phyloP scores from a whole-genome alignment of 495 filamentous ascomycete species.

The Hypoxylon perforatum region DNA sequence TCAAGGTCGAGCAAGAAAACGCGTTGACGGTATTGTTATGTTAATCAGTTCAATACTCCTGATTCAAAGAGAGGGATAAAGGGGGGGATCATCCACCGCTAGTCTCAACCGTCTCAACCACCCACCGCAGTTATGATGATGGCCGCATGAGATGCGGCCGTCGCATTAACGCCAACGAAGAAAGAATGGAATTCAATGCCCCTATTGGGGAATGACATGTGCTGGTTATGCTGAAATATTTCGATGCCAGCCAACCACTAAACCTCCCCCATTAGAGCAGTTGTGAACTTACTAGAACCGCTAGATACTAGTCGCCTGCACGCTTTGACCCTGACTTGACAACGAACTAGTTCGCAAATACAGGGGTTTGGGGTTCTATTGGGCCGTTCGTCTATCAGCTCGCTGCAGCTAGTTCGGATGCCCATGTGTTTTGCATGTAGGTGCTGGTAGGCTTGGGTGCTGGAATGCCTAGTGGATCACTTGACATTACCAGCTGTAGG shows the following conservation, averaged over 20 bases:
- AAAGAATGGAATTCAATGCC: constrained; percentile 23
- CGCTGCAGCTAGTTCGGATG: constrained; percentile 41
- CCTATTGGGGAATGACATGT: constrained; percentile 26
- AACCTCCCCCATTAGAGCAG: constrained; percentile 34
- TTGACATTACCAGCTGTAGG: constrained; percentile 35
- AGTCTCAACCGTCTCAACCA: constrained; percentile 28
- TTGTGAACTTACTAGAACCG: constrained; percentile 27
- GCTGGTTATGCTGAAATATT: too few species aligned
- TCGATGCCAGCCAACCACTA: constrained; percentile 9
- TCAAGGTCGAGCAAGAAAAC: constrained; percentile 9
- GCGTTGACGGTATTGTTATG: not conserved
- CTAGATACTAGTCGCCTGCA: constrained; percentile 26
- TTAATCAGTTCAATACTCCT: constrained; percentile 7
- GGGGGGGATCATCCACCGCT: constrained; percentile 35
- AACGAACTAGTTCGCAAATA: constrained; percentile 25
- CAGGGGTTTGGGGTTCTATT: constrained; percentile 30
- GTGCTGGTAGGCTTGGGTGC: constrained; percentile 10
- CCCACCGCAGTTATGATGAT: constrained; percentile 20
- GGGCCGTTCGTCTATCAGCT: constrained; percentile 36
- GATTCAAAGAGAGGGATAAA: constrained; percentile 7
- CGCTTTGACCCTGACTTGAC: constrained; percentile 36
- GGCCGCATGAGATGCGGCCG: constrained; percentile 38
- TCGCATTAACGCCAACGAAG: constrained; percentile 25
- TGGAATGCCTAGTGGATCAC: constrained; percentile 28
- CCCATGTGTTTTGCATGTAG: constrained; percentile 45